Base-by-base conservation (phyloP, 306 rosid species). In the Fagus sylvatica region DNA sequence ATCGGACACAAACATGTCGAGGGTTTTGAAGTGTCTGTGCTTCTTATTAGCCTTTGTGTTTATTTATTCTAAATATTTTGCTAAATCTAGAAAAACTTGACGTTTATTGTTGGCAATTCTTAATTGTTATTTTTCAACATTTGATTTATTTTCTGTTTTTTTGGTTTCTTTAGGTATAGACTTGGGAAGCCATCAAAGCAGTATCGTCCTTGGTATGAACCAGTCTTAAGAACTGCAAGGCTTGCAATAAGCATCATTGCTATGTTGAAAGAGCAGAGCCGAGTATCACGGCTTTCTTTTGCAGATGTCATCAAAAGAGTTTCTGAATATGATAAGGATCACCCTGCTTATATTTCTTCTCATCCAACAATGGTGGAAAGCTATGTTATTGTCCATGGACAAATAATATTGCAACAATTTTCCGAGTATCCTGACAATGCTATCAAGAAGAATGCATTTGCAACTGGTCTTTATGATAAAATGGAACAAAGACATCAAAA, bases 401-500 rank as follows among this genome's bases (percentile, higher is more conserved):
- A 91, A 84, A 93, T 95, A 16, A 87, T 95, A 82, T 80, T 91
- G 79, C 99, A 95, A 81, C 86, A 90, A 53, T 95, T 95, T 84
- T 87, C 93, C 12, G 97, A 86, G 74, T 95, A 70, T 89, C 98
- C 99, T 8, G 98, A 89, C 78, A 83, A 49, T 1, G 78, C 79
- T 80, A 86, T 95, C 54, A 90, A 79, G 80, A 93, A 80, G 77
- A 91, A 85, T 81, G 80, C 99, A 42, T 95, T 95, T 84, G 89
- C 92, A 74, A 73, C 81, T 13, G 95, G 97, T 70, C 97, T 95
- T 41, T 2, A 65, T 41, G 82, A 74, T 28, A 92, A 92, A 84
- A 95, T 95, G 97, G 98, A 95, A 85, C 93, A 71, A 80, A 86
- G 97, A 7, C 97, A 82, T 88, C 98, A 95, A 80, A 95, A 97